Base-by-base conservation (phyloP, 176 grass and related monocot genomes). In the Eragrostis curvula region DNA sequence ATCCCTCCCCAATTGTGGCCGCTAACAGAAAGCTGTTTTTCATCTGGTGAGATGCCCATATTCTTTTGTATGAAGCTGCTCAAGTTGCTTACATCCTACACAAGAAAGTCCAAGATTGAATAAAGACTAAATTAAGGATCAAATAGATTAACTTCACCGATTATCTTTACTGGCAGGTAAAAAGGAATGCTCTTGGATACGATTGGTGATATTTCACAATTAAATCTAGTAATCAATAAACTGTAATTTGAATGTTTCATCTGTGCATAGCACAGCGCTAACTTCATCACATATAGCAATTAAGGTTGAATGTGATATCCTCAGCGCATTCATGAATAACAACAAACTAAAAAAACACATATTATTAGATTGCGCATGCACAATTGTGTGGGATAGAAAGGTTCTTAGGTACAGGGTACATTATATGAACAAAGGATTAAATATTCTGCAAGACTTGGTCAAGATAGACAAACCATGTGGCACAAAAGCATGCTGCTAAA, bases 11-110 rank as follows among this genome's bases (percentile, higher is more conserved):
- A 96, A 53, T 99, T 96, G 74, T 89, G 91, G 24, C 93, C 97
- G 74, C 58, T 89, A 68, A 93, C 79, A 85, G 91, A 96, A 89
- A 99, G 91, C 70, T 99, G 93, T 20, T 96, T 99, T 71, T 99
- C 97, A 76, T 94, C 91, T 76, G 93, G 79, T 51, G 91, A 87
- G 47, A 91, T 55, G 30, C 89, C 93, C 83, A 99, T 85, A 80
- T 89, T 88, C 71, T 94, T 99, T 86, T 99, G 89, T 60, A 99
- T 92, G 78, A 85, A 99, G 27, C 79, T 96, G 49, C 81, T 92
- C 68, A 99, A 84, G 51, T 29, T 96, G 79, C 82, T 93, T 79
- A 99, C 91, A 89, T 99, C 97, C 97, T 96, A 80, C 29, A 80
- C 40, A 78, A 41, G 69, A 66, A 86, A 85, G 39, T 27, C 61